A percentile compares a stretch with the other conserved stretches of the same genome.
phyloP scores from a whole-genome alignment of 2,329 filamentous ascomycete genomes.

The Juglanconis oblonga region DNA sequence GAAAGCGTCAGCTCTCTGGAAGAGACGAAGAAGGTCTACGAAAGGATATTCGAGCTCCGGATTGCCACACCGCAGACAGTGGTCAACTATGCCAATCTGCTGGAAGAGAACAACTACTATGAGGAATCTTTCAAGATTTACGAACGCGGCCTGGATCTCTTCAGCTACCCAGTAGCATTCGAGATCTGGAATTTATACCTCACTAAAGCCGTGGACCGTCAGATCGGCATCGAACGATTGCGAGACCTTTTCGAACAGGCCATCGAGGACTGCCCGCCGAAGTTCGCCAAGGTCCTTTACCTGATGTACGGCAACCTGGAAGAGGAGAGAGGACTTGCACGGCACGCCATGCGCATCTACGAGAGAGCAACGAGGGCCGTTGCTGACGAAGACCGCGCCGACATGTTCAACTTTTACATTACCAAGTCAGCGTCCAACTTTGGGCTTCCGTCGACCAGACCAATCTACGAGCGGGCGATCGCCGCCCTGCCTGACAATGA shows the following conservation, averaged over 20 bases:
- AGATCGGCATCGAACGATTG: slow-evolving; percentile 90
- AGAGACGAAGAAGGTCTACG: slow-evolving; percentile 91
- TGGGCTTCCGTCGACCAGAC: slow-evolving; percentile 86
- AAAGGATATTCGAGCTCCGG: slow-evolving; percentile 94
- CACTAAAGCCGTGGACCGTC: slow-evolving; percentile 93
- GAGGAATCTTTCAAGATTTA: slow-evolving; percentile 98
- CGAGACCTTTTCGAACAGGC: slow-evolving; percentile 97
- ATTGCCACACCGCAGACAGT: slow-evolving; percentile 98
- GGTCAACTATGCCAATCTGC: slow-evolving; percentile 93
- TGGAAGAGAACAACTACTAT: slow-evolving; percentile 92
- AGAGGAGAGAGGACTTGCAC: slow-evolving; percentile 88
- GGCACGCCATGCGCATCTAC: slow-evolving; percentile 98
- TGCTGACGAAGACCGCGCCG: slow-evolving; percentile 86
- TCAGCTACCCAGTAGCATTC: slow-evolving; percentile 96
- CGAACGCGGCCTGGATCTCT: slow-evolving; percentile 93
- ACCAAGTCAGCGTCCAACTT: slow-evolving; percentile 99
- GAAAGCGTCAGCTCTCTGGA: slow-evolving; percentile 90
- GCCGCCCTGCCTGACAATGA: slow-evolving; percentile 88
- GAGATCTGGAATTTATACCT: slow-evolving; percentile 98
- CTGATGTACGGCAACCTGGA: slow-evolving; percentile 98
- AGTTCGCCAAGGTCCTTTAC: slow-evolving; percentile 93
- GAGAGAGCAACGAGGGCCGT: slow-evolving; percentile 94
- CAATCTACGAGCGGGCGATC: slow-evolving; percentile 96
- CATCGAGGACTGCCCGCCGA: slow-evolving; percentile 88
- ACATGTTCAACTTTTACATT: slow-evolving; percentile 99